Evolutionary conservation across 2,329 filamentous ascomycete species (phyloP), one percentile per base, ranked within the genome.

Genomic region (Fusarium metavorans): DNA sequence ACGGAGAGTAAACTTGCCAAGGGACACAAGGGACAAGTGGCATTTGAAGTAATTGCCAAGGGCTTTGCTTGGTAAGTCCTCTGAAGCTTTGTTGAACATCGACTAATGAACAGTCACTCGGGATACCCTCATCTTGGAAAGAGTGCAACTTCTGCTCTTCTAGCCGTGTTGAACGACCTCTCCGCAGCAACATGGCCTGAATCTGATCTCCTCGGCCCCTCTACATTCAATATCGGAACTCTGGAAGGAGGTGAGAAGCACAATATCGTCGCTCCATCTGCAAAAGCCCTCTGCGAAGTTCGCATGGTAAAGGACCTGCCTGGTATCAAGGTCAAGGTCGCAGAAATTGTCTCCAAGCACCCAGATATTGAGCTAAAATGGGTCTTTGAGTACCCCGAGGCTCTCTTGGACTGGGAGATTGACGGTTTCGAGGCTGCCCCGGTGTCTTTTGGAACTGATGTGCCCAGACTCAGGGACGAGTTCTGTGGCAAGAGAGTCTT

Each of bases 11-110:
- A 92, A 77, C 88, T 95, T 6, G 92, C 91, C 0, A 85, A 88
- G 14, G 93, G 93, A 13, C 93, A 95, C 83, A 95, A 95, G 80
- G 93, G 93, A 8, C 92, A 90, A 72, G 78, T 91, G 1, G 85
- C 87, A 37, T 88, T 93, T 72, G 83, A 85, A 18, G 75, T 95
- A 56, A 84, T 84, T 18, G 90, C 91, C 0, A 88, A 87, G 23
- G 93, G 93, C 23, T 30, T 90, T 73, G 91, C 92, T 10, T 71
- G 75, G 45, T 56, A 23, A 62, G 59, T 62, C 10, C 18, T 7
- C 13, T n/a, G 11, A 10, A 16, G 9, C 5, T 16, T 32, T 2
- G 14, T 50, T 50, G 23, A 50, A 11, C 5, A 23, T 35, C 4
- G 11, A 6, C 59, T 50, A 80, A 82, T 20, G 2, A 32, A 6